phyloP scores from a whole-genome alignment of 1,284 basidiomycete genomes.

The Ceratobasidium sp. region DNA sequence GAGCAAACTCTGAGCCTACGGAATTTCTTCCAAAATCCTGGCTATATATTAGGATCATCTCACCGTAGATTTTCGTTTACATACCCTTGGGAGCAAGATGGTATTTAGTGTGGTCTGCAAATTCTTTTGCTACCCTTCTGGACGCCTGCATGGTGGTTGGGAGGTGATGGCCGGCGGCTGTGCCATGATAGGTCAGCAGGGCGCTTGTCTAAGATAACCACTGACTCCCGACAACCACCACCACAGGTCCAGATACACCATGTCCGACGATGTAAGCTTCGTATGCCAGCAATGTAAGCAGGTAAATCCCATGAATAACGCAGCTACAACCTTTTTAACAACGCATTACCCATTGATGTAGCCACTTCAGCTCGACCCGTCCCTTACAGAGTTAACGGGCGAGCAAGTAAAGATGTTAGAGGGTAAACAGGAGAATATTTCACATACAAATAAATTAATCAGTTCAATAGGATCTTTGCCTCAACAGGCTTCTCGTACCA shows the following conservation, averaged over 20 bases:
- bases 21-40: slow-evolving; percentile 91
- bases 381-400: slow-evolving; percentile 82
- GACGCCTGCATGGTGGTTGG: slow-evolving; percentile 61
- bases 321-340: neutral
- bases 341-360: slow-evolving; percentile 49
- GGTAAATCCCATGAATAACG: slow-evolving; percentile 21
- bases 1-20: slow-evolving; percentile 59
- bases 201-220: slow-evolving; percentile 5
- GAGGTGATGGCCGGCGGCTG: neutral
- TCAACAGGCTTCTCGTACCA: slow-evolving; percentile 45
- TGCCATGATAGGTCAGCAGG: neutral
- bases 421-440: neutral
- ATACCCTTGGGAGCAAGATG: slow-evolving; percentile 78
- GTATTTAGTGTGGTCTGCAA: slow-evolving; percentile 83
- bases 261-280: slow-evolving; percentile 39
- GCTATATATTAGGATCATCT: neutral
- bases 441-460: neutral
- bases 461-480: slow-evolving; percentile 63
- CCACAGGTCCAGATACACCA: neutral
- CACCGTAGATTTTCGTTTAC: neutral
- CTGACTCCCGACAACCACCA: slow-evolving; percentile 16
- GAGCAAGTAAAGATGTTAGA: slow-evolving; percentile 87
- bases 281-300: slow-evolving; percentile 86
- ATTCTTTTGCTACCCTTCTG: slow-evolving; percentile 58
- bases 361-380: slow-evolving; percentile 85